Conservation (phyloP, 1,284 basidiomycete genomes). For the Fomitiporia mediterranea region DNA sequence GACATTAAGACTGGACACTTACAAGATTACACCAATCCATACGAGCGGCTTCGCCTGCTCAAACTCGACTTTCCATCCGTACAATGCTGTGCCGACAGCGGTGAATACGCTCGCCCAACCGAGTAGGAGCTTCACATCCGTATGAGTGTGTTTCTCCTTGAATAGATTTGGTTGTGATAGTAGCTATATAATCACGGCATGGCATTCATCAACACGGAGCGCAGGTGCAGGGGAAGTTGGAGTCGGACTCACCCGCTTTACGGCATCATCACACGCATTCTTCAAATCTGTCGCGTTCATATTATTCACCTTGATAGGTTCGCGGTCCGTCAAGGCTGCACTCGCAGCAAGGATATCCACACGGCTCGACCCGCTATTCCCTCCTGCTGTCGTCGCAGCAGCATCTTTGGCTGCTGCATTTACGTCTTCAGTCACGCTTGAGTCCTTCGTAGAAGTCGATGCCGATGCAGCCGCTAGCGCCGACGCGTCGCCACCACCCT, state of each 20-base stretch:
- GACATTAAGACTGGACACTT: constrained; percentile 30
- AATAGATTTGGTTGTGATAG: constrained; percentile 76
- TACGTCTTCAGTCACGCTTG: too few relatives aligned
- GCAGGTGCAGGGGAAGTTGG: constrained; percentile 1
- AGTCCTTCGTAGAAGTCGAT: neutral
- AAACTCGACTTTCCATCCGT: constrained; percentile 83
- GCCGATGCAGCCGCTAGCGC: neutral
- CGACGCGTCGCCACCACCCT: constrained; percentile 4
- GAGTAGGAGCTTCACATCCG: constrained; percentile 77
- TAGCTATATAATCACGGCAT: constrained; percentile 48
- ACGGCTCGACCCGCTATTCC: neutral
- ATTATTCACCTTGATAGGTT: constrained; percentile 81
- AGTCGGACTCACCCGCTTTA: constrained; percentile 72
- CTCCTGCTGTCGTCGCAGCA: neutral
- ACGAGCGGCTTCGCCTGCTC: constrained; percentile 79
- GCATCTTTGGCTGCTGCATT: too few relatives aligned
- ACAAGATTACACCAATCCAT: constrained; percentile 73
- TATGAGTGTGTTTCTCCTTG: constrained; percentile 80
- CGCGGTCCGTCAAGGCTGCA: constrained; percentile 37
- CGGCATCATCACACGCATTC: constrained; percentile 83
- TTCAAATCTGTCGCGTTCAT: constrained; percentile 79
- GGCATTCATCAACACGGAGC: constrained; percentile 12
- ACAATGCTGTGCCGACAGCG: constrained; percentile 74
- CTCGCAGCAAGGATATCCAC: constrained; percentile 19
- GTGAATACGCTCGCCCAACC: constrained; percentile 83